phyloP scores from a whole-genome alignment of 371 early-diverging fungal species.

The Parasitella parasitica region DNA sequence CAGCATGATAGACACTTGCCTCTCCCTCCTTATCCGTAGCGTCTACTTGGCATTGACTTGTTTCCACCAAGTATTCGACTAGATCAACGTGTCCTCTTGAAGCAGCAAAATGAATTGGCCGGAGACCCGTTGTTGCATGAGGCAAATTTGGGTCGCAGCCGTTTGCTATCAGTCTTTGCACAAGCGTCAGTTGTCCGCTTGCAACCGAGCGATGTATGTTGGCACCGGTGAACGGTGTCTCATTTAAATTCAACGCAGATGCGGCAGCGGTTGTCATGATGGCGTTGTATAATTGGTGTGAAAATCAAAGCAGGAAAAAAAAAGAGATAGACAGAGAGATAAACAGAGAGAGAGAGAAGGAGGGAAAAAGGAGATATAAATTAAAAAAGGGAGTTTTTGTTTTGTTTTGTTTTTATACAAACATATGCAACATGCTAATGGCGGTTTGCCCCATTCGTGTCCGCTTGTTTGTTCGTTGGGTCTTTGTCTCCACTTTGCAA shows the following conservation, averaged over 20 bases:
- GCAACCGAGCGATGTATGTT: slow-evolving; percentile 10
- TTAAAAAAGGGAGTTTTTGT: neutral
- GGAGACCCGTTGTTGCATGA: slow-evolving; percentile 47
- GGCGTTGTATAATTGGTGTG: neutral
- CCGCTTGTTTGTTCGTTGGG: too few relatives aligned
- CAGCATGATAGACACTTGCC: slow-evolving; percentile 30
- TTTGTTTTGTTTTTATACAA: too few relatives aligned
- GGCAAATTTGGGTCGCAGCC: slow-evolving; percentile 17
- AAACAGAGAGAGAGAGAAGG: neutral
- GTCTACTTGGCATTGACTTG: slow-evolving; percentile 56
- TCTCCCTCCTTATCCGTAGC: slow-evolving; percentile 63
- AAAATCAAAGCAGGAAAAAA: neutral
- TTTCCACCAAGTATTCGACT: slow-evolving; percentile 55
- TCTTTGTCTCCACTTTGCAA: too few relatives aligned
- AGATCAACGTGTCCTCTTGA: slow-evolving; percentile 57
- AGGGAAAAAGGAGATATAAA: neutral
- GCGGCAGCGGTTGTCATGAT: slow-evolving; percentile 3
- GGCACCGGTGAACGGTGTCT: neutral
- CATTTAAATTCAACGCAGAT: neutral
- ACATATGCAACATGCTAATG: too few relatives aligned
- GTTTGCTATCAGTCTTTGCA: slow-evolving; percentile 5
- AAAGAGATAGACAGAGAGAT: too few relatives aligned
- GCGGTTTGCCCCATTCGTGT: too few relatives aligned
- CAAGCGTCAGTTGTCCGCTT: slow-evolving; percentile 6
- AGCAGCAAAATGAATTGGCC: slow-evolving; percentile 63